Conservation (phyloP, 805 yeast species). For the Yamadazyma takamatsuzukensis region DNA sequence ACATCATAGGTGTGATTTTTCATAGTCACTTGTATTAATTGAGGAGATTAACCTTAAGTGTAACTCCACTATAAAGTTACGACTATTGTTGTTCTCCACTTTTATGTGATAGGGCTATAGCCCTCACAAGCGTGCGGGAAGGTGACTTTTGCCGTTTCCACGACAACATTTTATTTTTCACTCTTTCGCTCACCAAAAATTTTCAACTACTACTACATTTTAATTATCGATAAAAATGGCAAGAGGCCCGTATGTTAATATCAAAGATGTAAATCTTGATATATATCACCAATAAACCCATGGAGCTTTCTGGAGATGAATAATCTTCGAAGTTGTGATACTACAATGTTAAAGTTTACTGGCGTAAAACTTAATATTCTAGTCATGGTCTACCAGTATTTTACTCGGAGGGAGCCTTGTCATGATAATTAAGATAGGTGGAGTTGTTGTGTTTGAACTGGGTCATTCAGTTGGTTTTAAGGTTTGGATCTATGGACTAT, state of each 20-base stretch:
- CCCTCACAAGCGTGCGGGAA: background rate
- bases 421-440: slow-evolving; percentile 26
- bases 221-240: slow-evolving; percentile 40
- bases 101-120: background rate
- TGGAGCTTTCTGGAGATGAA: background rate
- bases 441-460: background rate
- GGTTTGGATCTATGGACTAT: too few species aligned
- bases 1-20: too few species aligned
- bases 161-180: background rate
- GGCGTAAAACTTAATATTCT: background rate
- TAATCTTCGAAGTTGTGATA: too few species aligned
- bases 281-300: slow-evolving; percentile 7
- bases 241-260: slow-evolving; percentile 50
- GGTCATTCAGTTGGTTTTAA: slow-evolving; percentile 3
- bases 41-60: too few species aligned
- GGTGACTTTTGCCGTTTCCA: background rate
- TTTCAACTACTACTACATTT: slow-evolving; percentile 10
- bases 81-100: background rate
- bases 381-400: slow-evolving; percentile 11
- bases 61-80: too few species aligned
- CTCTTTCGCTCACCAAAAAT: slow-evolving; percentile 1
- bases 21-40: too few species aligned
- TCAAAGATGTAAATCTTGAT: slow-evolving; percentile 4
- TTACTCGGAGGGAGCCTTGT: slow-evolving; percentile 49
- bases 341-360: too few species aligned